These are phyloP conservation scores for Podospora australis DNA, from an alignment of 495 filamentous ascomycete species.

Conservation along the genomic window DNA sequence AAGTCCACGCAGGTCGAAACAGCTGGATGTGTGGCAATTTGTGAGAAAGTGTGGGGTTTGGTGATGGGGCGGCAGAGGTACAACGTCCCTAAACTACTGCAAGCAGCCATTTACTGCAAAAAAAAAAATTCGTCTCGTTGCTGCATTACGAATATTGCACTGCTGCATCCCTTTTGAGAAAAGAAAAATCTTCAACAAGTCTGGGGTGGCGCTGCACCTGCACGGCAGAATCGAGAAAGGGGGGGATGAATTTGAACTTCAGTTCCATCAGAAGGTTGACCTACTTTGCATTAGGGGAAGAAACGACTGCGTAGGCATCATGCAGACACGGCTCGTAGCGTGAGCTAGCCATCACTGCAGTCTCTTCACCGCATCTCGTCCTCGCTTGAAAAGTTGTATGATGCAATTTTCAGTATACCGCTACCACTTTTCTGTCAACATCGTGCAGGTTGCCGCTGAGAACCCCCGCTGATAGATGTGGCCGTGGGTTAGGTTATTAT, in stretches of 20 bases:
- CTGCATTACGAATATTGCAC: no score
- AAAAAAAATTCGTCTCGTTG: no score
- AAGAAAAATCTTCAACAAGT: no score
- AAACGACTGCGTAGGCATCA: background rate
- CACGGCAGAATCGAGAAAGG: no score
- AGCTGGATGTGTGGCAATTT: background rate
- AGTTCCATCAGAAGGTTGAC: constrained; percentile 8
- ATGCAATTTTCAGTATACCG: background rate
- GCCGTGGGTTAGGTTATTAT: background rate
- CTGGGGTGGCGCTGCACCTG: no score
- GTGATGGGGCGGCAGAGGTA: no score
- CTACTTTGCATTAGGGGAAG: constrained; percentile 10
- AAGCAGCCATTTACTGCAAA: no score
- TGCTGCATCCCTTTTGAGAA: no score
- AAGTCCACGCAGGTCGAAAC: no score
- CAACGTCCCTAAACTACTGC: no score
- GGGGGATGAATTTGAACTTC: no score
- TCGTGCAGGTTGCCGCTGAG: background rate
- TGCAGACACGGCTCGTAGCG: constrained; percentile 28
- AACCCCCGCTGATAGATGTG: background rate
- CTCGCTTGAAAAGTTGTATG: background rate
- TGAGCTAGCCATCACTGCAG: constrained; percentile 11
- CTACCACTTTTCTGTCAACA: background rate
- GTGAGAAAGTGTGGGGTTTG: constrained; percentile 2
- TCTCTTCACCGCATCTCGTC: constrained; percentile 2